Base-by-base conservation (phyloP, 1,284 basidiomycete species). In the Earliella scabrosa region DNA sequence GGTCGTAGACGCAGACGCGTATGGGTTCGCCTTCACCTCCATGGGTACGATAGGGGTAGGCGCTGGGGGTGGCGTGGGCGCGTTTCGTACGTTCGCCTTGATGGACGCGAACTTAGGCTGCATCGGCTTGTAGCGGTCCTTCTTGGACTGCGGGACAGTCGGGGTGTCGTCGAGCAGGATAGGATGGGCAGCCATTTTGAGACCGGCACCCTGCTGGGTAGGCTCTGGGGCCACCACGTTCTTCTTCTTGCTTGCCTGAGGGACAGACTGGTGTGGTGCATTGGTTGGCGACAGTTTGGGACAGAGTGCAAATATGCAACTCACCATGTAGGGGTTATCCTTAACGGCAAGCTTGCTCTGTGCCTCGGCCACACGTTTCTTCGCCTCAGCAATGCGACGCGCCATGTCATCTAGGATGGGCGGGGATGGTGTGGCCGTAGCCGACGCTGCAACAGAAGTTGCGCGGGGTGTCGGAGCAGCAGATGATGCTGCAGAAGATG, bases 71-170 rank as follows among this genome's bases (percentile, higher is more conserved):
- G 87, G 82, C 0, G 86, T 85, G 0, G 89, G 84, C 5, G 80
- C 82, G 63, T 85, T 90, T 10, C 90, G 85, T 9, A 82, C 81
- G 66, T 94, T 93, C 5, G 91, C 92, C 77, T 90, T 95, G 73
- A 97, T 95, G 4, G 93, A 93, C 0, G 94, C 91, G 71, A 97
- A 98, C 73, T 97, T 98, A 51, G 95, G 95, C 61, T 95, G 93
- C 94, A 97, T 97, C 8, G 95, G 93, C 71, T 95, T 96, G 75
- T 96, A 97, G 56, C 90, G 78, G 69, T 95, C 92, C 71, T 94
- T 95, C 73, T 91, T 93, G 31, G 86, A 87, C 68, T 90, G 88
- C 0, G 85, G 81, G 2, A 77, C 77, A 2, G 78, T 69, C 0
- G 80, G 78, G 1, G 73, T 71, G 13, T 80, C 82, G 53, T 92